Percentiles rank a stretch among this genome's conserved stretches.
Conservation (phyloP, 495 filamentous ascomycete species). For the Letharia lupina region DNA sequence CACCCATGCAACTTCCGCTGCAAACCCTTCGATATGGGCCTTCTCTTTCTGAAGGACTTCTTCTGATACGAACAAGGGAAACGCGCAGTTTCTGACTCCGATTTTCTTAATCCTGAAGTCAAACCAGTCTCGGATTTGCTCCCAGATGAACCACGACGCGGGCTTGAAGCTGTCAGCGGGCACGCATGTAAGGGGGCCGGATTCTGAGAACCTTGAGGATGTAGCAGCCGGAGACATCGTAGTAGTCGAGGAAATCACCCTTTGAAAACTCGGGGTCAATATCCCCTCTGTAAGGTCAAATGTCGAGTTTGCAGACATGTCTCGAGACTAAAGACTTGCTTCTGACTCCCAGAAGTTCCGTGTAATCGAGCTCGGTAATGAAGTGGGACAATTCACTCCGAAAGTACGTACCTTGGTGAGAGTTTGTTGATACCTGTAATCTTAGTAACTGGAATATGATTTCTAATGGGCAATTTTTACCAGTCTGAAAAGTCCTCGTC, state of each 20-base stretch:
- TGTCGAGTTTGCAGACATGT: not conserved
- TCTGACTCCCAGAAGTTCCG: not conserved
- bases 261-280: not conserved
- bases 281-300: not conserved
- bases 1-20: constrained; percentile 96
- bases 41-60: constrained; percentile 91
- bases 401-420: constrained; percentile 53
- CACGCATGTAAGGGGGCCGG: not conserved
- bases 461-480: constrained; percentile 26
- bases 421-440: constrained; percentile 67
- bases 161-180: constrained; percentile 39
- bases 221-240: constrained; percentile 91
- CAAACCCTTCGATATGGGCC: constrained; percentile 95
- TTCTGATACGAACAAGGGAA: constrained; percentile 86
- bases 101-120: constrained; percentile 75
- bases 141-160: constrained; percentile 84
- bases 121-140: constrained; percentile 84
- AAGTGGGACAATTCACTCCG: not conserved
- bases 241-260: constrained; percentile 89
- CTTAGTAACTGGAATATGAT: not conserved
- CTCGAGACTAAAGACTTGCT: not conserved
- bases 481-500: constrained; percentile 81
- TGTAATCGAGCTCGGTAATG: not conserved
- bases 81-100: constrained; percentile 90
- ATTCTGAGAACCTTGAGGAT: constrained; percentile 46